These are phyloP conservation scores for Luzula sylvatica DNA, from an alignment of 176 grass and related monocot genomes.

Conservation along the genomic window DNA sequence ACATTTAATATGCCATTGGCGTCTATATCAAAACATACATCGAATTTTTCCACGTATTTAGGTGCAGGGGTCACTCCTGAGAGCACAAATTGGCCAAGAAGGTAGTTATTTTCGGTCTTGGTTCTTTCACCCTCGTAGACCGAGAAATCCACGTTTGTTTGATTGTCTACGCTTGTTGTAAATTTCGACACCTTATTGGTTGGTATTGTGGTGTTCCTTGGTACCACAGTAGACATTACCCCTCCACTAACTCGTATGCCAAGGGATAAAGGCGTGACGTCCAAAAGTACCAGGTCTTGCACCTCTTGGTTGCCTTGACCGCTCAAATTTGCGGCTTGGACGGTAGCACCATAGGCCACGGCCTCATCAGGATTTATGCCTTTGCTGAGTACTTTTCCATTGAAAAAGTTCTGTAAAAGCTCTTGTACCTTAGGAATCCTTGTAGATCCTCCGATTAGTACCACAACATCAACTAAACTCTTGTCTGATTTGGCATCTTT, in stretches of 20 bases:
- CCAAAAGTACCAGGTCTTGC: conserved; percentile 6
- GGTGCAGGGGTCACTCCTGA: neutral
- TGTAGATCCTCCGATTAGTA: conserved; percentile 23
- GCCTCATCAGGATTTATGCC: conserved; percentile 23
- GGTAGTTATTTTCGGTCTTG: conserved; percentile 4
- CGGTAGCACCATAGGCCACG: conserved; percentile 7
- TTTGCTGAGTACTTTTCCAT: conserved; percentile 7
- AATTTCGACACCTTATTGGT: neutral
- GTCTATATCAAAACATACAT: conserved; percentile 17
- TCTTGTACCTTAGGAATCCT: conserved; percentile 22
- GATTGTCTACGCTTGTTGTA: neutral
- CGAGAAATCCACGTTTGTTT: neutral
- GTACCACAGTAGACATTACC: conserved; percentile 7
- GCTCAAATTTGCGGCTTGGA: too few species aligned
- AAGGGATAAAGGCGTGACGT: conserved; percentile 8
- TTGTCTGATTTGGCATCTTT: conserved; percentile 21
- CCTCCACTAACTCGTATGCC: conserved; percentile 14
- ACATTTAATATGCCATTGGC: too few species aligned
- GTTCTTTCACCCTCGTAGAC: conserved; percentile 21
- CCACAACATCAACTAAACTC: conserved; percentile 10
- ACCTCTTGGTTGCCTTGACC: neutral
- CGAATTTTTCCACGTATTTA: neutral
- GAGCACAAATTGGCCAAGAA: conserved; percentile 18
- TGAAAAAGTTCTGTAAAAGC: too few species aligned
- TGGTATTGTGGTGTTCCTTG: too few species aligned